Conservation (phyloP, 73 alveolate genomes). For the Paramecium caudatum region DNA sequence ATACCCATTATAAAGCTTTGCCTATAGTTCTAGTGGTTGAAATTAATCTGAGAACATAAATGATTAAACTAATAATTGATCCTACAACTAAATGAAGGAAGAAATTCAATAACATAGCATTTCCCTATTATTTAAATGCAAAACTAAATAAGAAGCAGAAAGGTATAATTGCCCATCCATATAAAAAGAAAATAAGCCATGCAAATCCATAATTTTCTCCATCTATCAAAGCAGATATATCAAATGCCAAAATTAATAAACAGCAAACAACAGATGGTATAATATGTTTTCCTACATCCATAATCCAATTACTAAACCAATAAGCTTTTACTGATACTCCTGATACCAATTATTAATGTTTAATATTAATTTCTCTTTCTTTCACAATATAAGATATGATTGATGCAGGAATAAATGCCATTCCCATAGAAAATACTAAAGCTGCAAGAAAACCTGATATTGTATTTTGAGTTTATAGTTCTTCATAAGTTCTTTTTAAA, state of each 20-base stretch:
- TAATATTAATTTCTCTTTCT: conserved; percentile 94
- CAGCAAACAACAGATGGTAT: conserved; percentile 86
- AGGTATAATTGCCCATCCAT: conserved; percentile 84
- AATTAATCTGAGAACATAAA: conserved; percentile 79
- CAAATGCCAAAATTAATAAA: conserved; percentile 80
- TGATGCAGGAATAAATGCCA: conserved; percentile 96
- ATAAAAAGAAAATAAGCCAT: conserved; percentile 82
- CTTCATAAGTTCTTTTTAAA: conserved; percentile 31
- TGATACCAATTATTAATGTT: conserved; percentile 92
- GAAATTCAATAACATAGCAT: conserved; percentile 82
- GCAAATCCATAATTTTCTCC: conserved; percentile 67
- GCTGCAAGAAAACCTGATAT: conserved; percentile 80
- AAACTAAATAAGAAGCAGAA: conserved; percentile 84
- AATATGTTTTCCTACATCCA: conserved; percentile 89
- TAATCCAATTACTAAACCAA: conserved; percentile 92
- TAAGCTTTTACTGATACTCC: conserved; percentile 92
- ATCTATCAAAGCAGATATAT: conserved; percentile 74
- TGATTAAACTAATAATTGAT: conserved; percentile 79
- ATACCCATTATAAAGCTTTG: conserved; percentile 75
- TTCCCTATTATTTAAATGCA: conserved; percentile 76
- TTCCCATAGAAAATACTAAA: conserved; percentile 92
- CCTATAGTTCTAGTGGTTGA: conserved; percentile 79
- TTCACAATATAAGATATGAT: conserved; percentile 89
- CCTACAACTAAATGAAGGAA: conserved; percentile 80
- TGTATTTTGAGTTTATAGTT: not conserved